Base-by-base conservation (phyloP, 2,329 filamentous ascomycete species). In the Fusarium domesticum region DNA sequence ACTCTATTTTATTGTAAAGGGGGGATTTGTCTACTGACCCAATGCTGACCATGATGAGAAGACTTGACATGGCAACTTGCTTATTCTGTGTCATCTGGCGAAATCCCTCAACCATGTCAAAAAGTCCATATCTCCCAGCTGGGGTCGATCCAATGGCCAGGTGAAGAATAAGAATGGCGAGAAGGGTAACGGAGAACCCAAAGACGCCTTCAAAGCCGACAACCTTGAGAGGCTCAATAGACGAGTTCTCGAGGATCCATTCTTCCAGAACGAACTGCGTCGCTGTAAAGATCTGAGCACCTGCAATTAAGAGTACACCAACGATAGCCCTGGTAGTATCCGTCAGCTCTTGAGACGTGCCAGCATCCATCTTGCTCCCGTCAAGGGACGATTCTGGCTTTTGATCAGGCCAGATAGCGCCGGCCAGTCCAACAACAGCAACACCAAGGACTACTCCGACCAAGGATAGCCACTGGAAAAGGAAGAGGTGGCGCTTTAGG, bases 121-220 rank as follows among this genome's bases (percentile, higher is more conserved):
- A 98, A 64, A 91, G 91, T 33, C 93, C 92, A 60, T 86, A 80
- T 47, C 73, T 75, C 4, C 91, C 91, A 6, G 77, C 77, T 4
- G 84, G 78, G 1, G 89, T 93, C 41, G 79, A 75, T 3, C 93
- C 93, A 41, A 96, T 75, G 2, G 78, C 69, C 17, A 89, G 71
- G 66, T 98, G 89, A 62, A 96, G 68, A 31, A 95, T 70, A 4
- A 89, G 64, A 84, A 96, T 96, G 18, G 78, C 83, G 4, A 90
- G 52, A 5, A 90, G 64, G 0, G 93, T 98, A 39, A 92, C 81
- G 5, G 73, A 56, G 62, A 97, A 91, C 1, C 93, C 93, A 64
- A 97, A 98, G 3, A 95, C 58, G 16, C 93, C 93, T 69, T 98
- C 93, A 90, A 91, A 98, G 23, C 91, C 92, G 20, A 98, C 93